These are phyloP conservation scores for Nymphaea thermarum DNA, from an alignment of 164 flowering plant genomes.

Conservation along the genomic window DNA sequence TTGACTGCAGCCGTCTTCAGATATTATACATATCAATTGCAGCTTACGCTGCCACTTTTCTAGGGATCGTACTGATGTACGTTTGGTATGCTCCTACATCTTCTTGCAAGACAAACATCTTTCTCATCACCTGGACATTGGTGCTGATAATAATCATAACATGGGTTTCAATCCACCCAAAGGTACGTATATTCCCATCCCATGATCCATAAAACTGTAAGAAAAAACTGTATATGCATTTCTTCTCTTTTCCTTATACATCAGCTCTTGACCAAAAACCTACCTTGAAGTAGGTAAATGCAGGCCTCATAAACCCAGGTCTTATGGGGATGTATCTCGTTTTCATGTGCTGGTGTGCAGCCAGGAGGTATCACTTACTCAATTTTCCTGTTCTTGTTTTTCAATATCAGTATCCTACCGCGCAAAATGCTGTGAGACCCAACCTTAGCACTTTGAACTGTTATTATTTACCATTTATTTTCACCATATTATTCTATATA, in stretches of 20 bases:
- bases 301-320: conserved; percentile 71
- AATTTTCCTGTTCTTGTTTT: background rate
- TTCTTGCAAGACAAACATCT: conserved; percentile 64
- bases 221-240: background rate
- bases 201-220: background rate
- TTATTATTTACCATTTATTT: no score
- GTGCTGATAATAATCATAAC: conserved; percentile 84
- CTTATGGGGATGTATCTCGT: conserved; percentile 88
- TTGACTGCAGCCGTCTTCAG: conserved; percentile 56
- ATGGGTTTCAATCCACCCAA: conserved; percentile 70
- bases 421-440: background rate
- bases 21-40: conserved; percentile 42
- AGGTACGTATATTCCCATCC: conserved; percentile 26
- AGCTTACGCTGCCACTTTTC: conserved; percentile 50
- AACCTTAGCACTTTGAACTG: no score
- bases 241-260: background rate
- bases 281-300: conserved; percentile 42
- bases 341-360: conserved; percentile 89
- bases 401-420: background rate
- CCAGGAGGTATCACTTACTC: conserved; percentile 45
- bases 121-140: conserved; percentile 80
- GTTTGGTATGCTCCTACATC: conserved; percentile 75
- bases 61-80: conserved; percentile 77
- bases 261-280: background rate
- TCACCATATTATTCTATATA: no score